A percentile compares a stretch with the other conserved stretches of the same genome.
These are phyloP conservation scores for Epichloe amarillans DNA, from an alignment of 2,329 filamentous ascomycete species.

Conservation along the genomic window DNA sequence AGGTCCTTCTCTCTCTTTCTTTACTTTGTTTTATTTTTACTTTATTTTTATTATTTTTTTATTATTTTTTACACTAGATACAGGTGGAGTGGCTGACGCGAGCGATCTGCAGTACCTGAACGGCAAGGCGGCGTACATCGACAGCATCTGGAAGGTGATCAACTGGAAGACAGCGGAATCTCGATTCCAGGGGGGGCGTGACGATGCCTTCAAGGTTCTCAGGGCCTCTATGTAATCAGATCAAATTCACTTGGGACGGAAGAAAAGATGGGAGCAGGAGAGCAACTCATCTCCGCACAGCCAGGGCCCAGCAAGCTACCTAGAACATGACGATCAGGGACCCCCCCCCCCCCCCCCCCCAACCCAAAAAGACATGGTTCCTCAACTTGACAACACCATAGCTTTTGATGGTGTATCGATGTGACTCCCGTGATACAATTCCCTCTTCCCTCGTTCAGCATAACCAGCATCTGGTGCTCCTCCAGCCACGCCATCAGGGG, in stretches of 20 bases:
- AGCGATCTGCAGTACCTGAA: slow-evolving; percentile 52
- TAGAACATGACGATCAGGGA: too few relatives aligned
- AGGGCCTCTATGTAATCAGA: slow-evolving; percentile 25
- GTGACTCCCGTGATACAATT: not conserved
- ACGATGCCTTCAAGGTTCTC: slow-evolving; percentile 32
- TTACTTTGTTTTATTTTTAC: not conserved
- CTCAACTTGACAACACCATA: too few relatives aligned
- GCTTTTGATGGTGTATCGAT: not conserved
- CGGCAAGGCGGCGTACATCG: slow-evolving; percentile 59
- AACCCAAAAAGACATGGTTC: too few relatives aligned
- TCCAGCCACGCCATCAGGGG: slow-evolving; percentile 1
- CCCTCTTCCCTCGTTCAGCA: slow-evolving; percentile 1
- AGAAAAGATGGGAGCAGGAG: too few relatives aligned
- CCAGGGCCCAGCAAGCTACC: too few relatives aligned
- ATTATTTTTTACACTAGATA: not conserved
- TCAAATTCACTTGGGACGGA: too few relatives aligned
- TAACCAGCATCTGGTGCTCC: slow-evolving; percentile 2
- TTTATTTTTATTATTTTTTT: too few relatives aligned
- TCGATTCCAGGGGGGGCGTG: slow-evolving; percentile 41
- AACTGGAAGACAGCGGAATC: slow-evolving; percentile 62
- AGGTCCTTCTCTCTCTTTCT: not conserved
- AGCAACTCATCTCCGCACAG: too few relatives aligned
- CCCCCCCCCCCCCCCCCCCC: too few relatives aligned
- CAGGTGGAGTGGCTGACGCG: not conserved
- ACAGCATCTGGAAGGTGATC: slow-evolving; percentile 66